Percentiles rank a stretch among this genome's conserved stretches.
phyloP scores from a whole-genome alignment of 371 early-diverging fungal species.

The Mucor racemosus region DNA sequence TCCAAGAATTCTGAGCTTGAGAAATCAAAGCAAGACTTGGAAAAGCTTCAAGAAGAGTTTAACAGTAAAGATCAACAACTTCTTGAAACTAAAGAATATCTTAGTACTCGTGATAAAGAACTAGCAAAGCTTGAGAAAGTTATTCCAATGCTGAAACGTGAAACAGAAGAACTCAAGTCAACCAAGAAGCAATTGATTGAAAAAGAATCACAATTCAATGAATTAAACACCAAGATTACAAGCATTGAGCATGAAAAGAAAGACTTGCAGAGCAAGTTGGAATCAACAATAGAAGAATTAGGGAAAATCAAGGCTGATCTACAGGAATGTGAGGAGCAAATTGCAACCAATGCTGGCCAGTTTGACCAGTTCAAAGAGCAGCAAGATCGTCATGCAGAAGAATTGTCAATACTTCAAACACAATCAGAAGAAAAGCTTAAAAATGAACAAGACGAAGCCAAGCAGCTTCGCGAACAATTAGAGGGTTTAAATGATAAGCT shows the following conservation, averaged over 20 bases:
- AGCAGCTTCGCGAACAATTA: conserved; percentile 18
- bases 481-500: conserved; percentile 7
- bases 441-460: conserved; percentile 16
- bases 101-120: neutral
- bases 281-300: neutral
- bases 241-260: conserved; percentile 6
- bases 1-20: neutral
- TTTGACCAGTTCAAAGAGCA: conserved; percentile 20
- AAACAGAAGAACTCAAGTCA: conserved; percentile 9
- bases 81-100: neutral
- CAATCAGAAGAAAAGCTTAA: conserved; percentile 19
- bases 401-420: neutral
- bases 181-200: conserved; percentile 1
- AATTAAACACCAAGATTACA: neutral
- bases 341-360: conserved; percentile 10
- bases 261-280: conserved; percentile 1
- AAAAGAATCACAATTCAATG: neutral
- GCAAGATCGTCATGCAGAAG: conserved; percentile 20
- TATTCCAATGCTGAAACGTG: conserved; percentile 6
- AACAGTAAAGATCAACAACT: neutral
- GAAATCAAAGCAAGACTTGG: neutral
- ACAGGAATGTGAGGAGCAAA: conserved; percentile 12
- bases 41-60: neutral
- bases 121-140: neutral
- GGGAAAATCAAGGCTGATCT: neutral